These are phyloP conservation scores for Eragrostis tef DNA, from an alignment of 202 grass and related monocot species.

Conservation along the genomic window DNA sequence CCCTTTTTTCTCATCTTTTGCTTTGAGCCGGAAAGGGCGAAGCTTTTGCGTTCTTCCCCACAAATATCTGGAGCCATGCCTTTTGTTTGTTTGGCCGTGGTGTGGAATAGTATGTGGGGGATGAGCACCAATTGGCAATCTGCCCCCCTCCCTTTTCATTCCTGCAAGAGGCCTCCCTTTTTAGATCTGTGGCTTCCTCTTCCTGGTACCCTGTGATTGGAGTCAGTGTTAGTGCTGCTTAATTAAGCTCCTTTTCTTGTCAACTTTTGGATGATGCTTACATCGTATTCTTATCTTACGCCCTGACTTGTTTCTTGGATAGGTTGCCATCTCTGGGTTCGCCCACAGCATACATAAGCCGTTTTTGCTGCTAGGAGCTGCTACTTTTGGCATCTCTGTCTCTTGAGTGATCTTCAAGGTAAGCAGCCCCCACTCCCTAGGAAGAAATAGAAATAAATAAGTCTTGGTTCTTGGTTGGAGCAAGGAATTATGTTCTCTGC, in stretches of 20 bases:
- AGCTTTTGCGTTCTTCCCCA: conserved; percentile 54
- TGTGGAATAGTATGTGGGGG: conserved; percentile 35
- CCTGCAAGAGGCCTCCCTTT: conserved; percentile 42
- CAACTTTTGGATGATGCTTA: conserved; percentile 50
- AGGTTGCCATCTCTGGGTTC: conserved; percentile 43
- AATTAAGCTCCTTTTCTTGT: conserved; percentile 43
- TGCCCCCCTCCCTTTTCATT: conserved; percentile 37
- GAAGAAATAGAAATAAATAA: conserved; percentile 20
- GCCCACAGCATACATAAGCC: conserved; percentile 17
- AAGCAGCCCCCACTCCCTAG: conserved; percentile 30
- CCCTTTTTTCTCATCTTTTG: conserved; percentile 8
- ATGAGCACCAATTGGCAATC: conserved; percentile 37
- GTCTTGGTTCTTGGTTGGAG: conserved; percentile 31
- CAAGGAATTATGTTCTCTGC: conserved; percentile 31
- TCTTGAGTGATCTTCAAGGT: conserved; percentile 49
- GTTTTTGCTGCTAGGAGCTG: conserved; percentile 38
- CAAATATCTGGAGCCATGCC: conserved; percentile 20
- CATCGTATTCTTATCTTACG: conserved; percentile 44
- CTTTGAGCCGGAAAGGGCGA: conserved; percentile 26
- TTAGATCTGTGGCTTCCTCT: conserved; percentile 51
- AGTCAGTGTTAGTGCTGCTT: conserved; percentile 37
- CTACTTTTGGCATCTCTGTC: conserved; percentile 36
- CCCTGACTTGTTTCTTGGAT: conserved; percentile 43
- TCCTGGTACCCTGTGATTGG: conserved; percentile 52
- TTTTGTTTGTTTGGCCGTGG: conserved; percentile 38